A percentile compares a stretch with the other conserved stretches of the same genome.
Conservation (phyloP, 352 stramenopile species). For the Phytophthora idaei region DNA sequence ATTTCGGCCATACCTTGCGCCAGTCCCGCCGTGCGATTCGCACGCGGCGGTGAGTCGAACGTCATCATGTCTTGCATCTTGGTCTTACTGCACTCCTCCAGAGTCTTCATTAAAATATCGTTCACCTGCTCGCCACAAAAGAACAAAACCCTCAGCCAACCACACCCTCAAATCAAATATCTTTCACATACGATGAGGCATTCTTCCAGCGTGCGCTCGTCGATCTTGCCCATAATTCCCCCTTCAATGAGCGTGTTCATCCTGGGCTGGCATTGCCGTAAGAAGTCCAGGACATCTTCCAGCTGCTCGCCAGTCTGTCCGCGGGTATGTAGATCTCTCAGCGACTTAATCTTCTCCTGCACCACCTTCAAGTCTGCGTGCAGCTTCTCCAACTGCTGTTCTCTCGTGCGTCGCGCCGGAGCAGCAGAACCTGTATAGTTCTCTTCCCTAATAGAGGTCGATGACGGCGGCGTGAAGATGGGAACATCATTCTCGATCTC, state of each 20-base stretch:
- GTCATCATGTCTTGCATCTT: slow-evolving; percentile 50
- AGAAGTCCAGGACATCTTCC: slow-evolving; percentile 81
- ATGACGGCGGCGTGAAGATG: slow-evolving; percentile 74
- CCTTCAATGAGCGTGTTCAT: slow-evolving; percentile 91
- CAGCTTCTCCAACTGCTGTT: slow-evolving; percentile 78
- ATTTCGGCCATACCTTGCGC: slow-evolving; percentile 32
- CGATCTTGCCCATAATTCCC: slow-evolving; percentile 84
- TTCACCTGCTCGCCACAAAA: slow-evolving; percentile 60
- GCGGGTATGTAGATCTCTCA: slow-evolving; percentile 46
- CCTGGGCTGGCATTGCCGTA: slow-evolving; percentile 82
- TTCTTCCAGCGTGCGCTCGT: slow-evolving; percentile 78
- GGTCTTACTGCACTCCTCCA: slow-evolving; percentile 60
- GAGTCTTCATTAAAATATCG: slow-evolving; percentile 78
- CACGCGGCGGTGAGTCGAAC: slow-evolving; percentile 63
- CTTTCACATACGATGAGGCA: slow-evolving; percentile 71
- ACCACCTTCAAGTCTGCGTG: slow-evolving; percentile 71
- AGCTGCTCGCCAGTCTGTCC: slow-evolving; percentile 47
- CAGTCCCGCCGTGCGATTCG: slow-evolving; percentile 28
- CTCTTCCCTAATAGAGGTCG: slow-evolving; percentile 13
- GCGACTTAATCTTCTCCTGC: slow-evolving; percentile 66
- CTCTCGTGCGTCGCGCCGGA: slow-evolving; percentile 35
- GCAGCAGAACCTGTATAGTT: background rate
- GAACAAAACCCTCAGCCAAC: background rate
- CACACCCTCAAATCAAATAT: background rate
- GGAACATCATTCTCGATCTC: slow-evolving; percentile 70